These are phyloP conservation scores for Thalassiosira livingstoniorum DNA, from an alignment of 352 stramenopile genomes.

Conservation along the genomic window DNA sequence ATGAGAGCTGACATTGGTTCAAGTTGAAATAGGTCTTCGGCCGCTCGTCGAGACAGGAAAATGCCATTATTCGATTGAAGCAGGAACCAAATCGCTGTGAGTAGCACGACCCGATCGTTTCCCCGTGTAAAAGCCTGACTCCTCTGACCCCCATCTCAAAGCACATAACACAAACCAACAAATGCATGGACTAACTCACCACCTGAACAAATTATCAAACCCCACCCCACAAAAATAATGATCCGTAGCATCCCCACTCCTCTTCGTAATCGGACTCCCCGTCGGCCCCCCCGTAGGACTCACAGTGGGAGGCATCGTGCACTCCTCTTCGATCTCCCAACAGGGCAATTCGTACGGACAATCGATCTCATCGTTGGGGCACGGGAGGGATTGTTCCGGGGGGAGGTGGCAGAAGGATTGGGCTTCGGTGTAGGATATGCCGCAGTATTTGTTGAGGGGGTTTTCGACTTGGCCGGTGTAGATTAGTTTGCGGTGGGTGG, in stretches of 20 bases:
- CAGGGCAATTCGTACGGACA: constrained; percentile 55
- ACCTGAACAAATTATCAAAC: constrained; percentile 60
- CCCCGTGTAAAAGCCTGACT: too few relatives aligned
- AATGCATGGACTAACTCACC: constrained; percentile 32
- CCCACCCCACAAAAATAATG: constrained; percentile 60
- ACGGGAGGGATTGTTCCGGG: constrained; percentile 43
- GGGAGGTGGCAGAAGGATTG: constrained; percentile 50
- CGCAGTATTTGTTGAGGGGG: constrained; percentile 51
- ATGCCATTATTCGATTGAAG: too few relatives aligned
- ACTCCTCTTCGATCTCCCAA: constrained; percentile 40
- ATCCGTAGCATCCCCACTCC: constrained; percentile 37
- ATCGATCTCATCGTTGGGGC: constrained; percentile 33
- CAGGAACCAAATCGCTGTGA: too few relatives aligned
- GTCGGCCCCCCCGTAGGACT: constrained; percentile 23
- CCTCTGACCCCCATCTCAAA: too few relatives aligned
- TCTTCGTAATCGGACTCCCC: constrained; percentile 26
- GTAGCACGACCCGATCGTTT: too few relatives aligned
- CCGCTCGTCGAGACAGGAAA: not conserved
- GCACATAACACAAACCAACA: too few relatives aligned
- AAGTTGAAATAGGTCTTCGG: not conserved
- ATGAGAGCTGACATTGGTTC: not conserved
- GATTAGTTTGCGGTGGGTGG: too few relatives aligned
- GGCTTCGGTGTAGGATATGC: constrained; percentile 47
- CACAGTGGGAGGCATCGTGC: constrained; percentile 28
- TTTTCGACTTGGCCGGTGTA: constrained; percentile 33